phyloP scores from a whole-genome alignment of 345 rosid species.

The Eucalyptus pauciflora region DNA sequence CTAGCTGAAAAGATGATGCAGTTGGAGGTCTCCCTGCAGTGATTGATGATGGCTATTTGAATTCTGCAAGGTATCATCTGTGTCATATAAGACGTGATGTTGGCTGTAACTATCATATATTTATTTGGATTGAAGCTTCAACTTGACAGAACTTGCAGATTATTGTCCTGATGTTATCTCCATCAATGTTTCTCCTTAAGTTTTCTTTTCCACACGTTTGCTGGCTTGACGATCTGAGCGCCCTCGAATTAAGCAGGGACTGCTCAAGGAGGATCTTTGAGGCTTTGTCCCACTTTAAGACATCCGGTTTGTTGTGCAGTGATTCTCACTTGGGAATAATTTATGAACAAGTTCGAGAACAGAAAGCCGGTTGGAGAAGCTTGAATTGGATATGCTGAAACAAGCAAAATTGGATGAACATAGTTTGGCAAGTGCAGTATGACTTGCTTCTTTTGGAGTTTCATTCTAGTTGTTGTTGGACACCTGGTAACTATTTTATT shows the following conservation, averaged over 20 bases:
- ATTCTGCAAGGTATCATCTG: not conserved
- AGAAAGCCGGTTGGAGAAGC: not conserved
- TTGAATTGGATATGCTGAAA: not conserved
- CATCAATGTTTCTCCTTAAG: not conserved
- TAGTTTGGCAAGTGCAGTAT: not conserved
- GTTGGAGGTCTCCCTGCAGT: conserved; percentile 55
- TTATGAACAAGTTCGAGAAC: not conserved
- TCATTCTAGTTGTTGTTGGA: not conserved
- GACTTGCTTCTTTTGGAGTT: not conserved
- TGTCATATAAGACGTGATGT: not conserved
- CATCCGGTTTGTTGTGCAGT: not conserved
- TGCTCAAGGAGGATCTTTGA: not conserved
- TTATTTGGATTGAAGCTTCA: not conserved
- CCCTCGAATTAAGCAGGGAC: not conserved
- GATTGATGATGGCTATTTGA: conserved; percentile 7
- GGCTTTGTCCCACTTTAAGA: not conserved
- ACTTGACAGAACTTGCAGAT: not conserved
- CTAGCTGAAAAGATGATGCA: conserved; percentile 68
- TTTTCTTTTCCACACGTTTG: not conserved
- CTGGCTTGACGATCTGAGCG: not conserved
- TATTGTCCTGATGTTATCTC: not conserved
- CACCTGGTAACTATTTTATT: not conserved
- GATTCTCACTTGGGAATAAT: not conserved
- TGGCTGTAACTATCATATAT: not conserved
- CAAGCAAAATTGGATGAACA: not conserved